Base-by-base conservation (phyloP, 1,284 basidiomycete genomes). In the Boletus austroedulis region DNA sequence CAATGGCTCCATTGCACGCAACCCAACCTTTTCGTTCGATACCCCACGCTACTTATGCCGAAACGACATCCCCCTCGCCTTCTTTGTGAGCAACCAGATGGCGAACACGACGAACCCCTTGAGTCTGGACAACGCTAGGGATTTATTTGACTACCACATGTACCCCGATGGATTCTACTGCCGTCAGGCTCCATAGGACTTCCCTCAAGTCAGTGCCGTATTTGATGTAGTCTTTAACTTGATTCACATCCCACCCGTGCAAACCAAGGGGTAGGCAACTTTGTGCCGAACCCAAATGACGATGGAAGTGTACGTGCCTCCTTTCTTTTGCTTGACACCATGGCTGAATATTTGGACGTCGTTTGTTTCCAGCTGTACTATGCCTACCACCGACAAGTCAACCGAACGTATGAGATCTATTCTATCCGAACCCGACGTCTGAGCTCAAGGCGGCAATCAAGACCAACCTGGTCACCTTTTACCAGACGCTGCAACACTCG, bases 51-150 rank as follows among this genome's bases (percentile, higher is more conserved):
- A 65, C 64, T 4, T 65, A 71, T 19, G 58, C 58, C 8, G 70
- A 69, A 50, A 56, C 67, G 7, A 58, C 50, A 0, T 68, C 73
- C 15, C 69, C 67, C 1, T 73, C 9, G 67, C 65, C 4, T 71
- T 73, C 50, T 71, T 72, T 41, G 59, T 59, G 24, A 70, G 59
- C 54, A 63, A 70, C 50, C 69, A 71, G 53, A 71, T 64, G 1
- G 43, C 1, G 21, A 54, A 68, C 50, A 59, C 66, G 46, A 65
- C 58, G 11, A 4, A 58, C 1, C 56, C 52, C 10, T 31, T 8
- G 3, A 65, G 65, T 10, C 4, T 71, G 5, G 54, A 57, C 11
- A 2, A 58, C 1, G 69, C 67, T 4, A 53, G 58, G 36, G 62
- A 57, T 38, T 70, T 71, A 55, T 68, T 54, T 24, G n/a, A 68